Evolutionary conservation across 225 moss, liverwort and hornwort species (phyloP), one percentile per base, ranked within the genome.

Genomic region (Lunularia cruciata): DNA sequence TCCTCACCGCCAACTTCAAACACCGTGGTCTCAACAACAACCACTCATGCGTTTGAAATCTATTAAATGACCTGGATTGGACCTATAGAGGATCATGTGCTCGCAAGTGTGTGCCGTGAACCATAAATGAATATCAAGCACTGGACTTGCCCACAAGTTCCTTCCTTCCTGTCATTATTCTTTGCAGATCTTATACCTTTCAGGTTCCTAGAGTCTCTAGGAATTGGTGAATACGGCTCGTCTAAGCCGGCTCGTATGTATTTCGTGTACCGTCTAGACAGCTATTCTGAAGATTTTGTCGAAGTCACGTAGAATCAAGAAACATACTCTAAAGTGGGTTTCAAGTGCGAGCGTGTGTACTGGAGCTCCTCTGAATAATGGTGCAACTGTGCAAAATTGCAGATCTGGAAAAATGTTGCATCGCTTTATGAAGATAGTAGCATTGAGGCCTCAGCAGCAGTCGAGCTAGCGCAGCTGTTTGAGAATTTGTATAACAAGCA

Each of bases 401-500:
- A 96, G 96, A 93, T 99, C 68, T 99, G 92, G 92, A 99, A 82
- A 75, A 99, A 99, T 70, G 91, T 91, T 70, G 82, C 85, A 69
- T 73, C 71, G 43, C 65, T 93, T 59, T 88, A 86, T 65, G 90
- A 87, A 35, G 78, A 73, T n/a, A 88, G 86, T n/a, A 91, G 88
- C 68, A 74, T 85, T 51, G 85, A 89, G 86, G 59, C 67, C 35
- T 74, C 86, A 64, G 72, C 88, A 34, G 84, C 85, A 65, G 57
- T 60, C 49, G 74, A 54, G 57, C 69, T 99, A 22, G 85, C 93
- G 63, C 73, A 86, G 53, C 85, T 91, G 57, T 99, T 99, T 75
- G 89, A 99, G 57, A 84, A 79, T 66, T 86, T 99, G 43, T 85
- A 86, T 71, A 78, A 79, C 57, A 99, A 99, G 70, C 86, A 93